phyloP scores from a whole-genome alignment of 768 basidiomycete genomes.

The Vararia minispora region DNA sequence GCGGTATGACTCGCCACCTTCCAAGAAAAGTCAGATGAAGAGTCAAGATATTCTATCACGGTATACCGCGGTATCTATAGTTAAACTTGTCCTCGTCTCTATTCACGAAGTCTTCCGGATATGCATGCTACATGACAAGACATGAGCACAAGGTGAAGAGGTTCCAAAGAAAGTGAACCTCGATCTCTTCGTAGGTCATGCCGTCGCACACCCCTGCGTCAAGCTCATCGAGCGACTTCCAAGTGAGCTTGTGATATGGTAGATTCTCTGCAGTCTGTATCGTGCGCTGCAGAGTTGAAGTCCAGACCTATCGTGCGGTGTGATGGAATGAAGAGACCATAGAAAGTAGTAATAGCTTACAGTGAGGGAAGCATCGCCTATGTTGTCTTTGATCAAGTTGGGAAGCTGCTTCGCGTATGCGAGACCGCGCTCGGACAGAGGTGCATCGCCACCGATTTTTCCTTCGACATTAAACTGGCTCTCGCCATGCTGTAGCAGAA shows the following conservation, averaged over 20 bases:
- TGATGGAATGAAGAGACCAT: not conserved
- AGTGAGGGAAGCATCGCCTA: constrained; percentile 81
- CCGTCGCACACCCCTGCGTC: constrained; percentile 99
- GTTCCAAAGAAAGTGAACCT: constrained; percentile 34
- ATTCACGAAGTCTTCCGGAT: constrained; percentile 97
- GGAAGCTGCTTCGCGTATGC: constrained; percentile 83
- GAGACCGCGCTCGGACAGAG: constrained; percentile 74
- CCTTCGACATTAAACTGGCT: constrained; percentile 95
- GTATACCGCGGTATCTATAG: constrained; percentile 79
- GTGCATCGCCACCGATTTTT: constrained; percentile 93
- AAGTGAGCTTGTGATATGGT: constrained; percentile 86
- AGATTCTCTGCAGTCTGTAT: constrained; percentile 80
- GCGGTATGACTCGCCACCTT: constrained; percentile 89
- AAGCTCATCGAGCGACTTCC: constrained; percentile 97
- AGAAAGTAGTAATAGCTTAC: constrained; percentile 34
- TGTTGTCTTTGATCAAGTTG: constrained; percentile 76
- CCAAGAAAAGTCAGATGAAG: no score
- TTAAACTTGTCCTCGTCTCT: constrained; percentile 99
- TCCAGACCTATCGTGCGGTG: constrained; percentile 68
- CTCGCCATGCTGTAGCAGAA: constrained; percentile 74
- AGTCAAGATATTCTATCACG: not conserved
- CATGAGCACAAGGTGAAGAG: no score
- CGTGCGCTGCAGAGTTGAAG: constrained; percentile 90
- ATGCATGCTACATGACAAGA: constrained; percentile 71
- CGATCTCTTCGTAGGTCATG: constrained; percentile 99